Evolutionary conservation across 139 green algal genomes (phyloP).

Genomic region (Chlorella sp.): DNA sequence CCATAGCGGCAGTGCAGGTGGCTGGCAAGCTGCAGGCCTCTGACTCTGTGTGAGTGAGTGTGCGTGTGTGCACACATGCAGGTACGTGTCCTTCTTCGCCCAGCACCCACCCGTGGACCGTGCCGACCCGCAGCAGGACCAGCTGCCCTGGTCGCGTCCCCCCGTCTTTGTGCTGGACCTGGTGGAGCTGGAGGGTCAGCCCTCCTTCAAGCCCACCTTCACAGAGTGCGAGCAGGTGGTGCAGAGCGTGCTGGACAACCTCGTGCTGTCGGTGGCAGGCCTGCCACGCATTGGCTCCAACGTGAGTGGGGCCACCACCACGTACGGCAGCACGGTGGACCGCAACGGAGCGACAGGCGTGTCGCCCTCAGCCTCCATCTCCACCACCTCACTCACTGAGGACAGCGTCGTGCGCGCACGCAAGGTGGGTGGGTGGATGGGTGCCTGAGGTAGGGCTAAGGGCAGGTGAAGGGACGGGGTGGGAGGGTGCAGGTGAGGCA

Average conservation of each 20-base stretch:
- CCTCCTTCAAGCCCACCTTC: slow-evolving; percentile 49
- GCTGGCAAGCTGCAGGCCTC: no score
- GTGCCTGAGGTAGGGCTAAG: no score
- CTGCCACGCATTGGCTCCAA: slow-evolving; percentile 43
- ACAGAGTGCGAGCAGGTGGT: slow-evolving; percentile 46
- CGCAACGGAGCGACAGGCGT: neutral
- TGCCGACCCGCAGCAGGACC: slow-evolving; percentile 47
- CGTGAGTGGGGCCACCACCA: neutral
- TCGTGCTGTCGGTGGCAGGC: slow-evolving; percentile 34
- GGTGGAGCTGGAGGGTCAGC: slow-evolving; percentile 29
- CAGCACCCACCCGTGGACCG: slow-evolving; percentile 27
- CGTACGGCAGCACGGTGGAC: neutral
- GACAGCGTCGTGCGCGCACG: slow-evolving; percentile 32
- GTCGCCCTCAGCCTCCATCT: slow-evolving; percentile 14
- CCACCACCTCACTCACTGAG: slow-evolving; percentile 35
- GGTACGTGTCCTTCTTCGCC: slow-evolving; percentile 47
- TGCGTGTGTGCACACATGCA: neutral
- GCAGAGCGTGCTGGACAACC: slow-evolving; percentile 34
- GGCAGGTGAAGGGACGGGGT: neutral
- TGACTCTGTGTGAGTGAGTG: no score
- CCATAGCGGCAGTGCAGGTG: no score
- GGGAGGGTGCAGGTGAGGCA: neutral
- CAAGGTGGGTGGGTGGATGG: slow-evolving; percentile 30
- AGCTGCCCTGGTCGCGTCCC: slow-evolving; percentile 34
- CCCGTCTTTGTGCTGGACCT: slow-evolving; percentile 58